Evolutionary conservation across 768 basidiomycete species (phyloP).

Genomic region (Kwoniella dendrophila): DNA sequence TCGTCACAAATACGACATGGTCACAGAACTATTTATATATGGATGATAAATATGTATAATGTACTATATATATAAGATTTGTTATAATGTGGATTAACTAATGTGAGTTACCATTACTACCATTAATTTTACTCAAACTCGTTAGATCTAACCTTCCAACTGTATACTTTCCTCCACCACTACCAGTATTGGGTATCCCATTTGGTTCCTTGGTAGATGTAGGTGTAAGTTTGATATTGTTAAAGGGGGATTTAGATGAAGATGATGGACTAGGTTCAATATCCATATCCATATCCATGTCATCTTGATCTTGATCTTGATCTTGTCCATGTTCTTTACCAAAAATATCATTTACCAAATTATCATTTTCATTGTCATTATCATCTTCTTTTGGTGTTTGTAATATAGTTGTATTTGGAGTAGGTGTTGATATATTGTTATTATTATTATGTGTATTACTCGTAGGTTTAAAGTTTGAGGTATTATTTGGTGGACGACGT

Average conservation of each 20-base stretch:
- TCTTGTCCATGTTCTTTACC: conserved; percentile 22
- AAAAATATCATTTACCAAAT: conserved; percentile 30
- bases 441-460: conserved; percentile 5
- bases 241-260: background rate
- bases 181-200: background rate
- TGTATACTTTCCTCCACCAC: conserved; percentile 22
- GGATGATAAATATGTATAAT: too few relatives aligned
- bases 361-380: background rate
- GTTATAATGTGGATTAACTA: too few relatives aligned
- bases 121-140: conserved; percentile 18
- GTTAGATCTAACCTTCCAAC: conserved; percentile 18
- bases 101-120: too few relatives aligned
- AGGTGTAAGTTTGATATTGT: conserved; percentile 11
- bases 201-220: conserved; percentile 13
- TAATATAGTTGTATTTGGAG: conserved; percentile 8
- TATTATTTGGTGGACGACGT: conserved; percentile 9
- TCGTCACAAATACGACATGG: too few relatives aligned
- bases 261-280: conserved; percentile 1
- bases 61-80: too few relatives aligned
- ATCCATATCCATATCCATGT: conserved; percentile 22
- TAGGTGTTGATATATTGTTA: conserved; percentile 1
- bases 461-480: conserved; percentile 7
- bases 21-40: too few relatives aligned
- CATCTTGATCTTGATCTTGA: conserved; percentile 18
- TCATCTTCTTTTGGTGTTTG: conserved; percentile 3